Conservation (phyloP, 2,329 filamentous ascomycete genomes). For the Curvularia verruculosa region DNA sequence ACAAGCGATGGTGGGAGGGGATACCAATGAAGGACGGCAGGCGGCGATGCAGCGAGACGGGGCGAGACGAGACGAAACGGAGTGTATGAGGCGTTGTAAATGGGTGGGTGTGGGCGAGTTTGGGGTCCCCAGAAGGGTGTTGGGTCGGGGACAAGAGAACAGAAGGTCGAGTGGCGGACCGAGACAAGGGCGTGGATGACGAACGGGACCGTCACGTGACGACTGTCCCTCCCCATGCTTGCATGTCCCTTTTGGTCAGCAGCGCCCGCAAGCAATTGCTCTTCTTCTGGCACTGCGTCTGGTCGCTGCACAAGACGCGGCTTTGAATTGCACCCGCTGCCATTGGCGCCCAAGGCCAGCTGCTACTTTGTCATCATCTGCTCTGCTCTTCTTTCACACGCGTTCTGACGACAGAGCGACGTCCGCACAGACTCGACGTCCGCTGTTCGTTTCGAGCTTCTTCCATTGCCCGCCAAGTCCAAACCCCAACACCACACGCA, state of each 20-base stretch:
- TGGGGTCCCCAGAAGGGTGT: conserved; percentile 22
- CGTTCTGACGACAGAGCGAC: conserved; percentile 12
- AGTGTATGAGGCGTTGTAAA: conserved; percentile 1
- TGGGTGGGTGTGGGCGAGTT: background rate
- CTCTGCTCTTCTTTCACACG: background rate
- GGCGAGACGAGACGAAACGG: background rate
- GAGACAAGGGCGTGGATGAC: conserved; percentile 6
- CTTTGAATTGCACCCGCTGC: background rate
- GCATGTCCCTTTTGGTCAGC: no score
- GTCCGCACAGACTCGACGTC: conserved; percentile 24
- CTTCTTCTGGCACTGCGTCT: background rate
- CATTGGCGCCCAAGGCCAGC: background rate
- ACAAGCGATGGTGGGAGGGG: conserved; percentile 2
- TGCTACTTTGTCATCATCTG: no score
- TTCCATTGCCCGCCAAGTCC: conserved; percentile 17
- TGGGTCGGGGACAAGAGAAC: conserved; percentile 15
- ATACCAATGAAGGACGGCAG: conserved; percentile 6
- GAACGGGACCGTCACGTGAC: conserved; percentile 8
- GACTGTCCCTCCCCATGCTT: no score
- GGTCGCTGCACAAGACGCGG: background rate
- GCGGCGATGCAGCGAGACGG: background rate
- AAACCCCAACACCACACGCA: conserved; percentile 1
- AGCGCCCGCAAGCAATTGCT: no score
- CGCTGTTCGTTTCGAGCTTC: conserved; percentile 19
- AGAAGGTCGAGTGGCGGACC: conserved; percentile 16